These are phyloP conservation scores for Geosmithia putterillii DNA, from an alignment of 2,329 filamentous ascomycete genomes.

Conservation along the genomic window DNA sequence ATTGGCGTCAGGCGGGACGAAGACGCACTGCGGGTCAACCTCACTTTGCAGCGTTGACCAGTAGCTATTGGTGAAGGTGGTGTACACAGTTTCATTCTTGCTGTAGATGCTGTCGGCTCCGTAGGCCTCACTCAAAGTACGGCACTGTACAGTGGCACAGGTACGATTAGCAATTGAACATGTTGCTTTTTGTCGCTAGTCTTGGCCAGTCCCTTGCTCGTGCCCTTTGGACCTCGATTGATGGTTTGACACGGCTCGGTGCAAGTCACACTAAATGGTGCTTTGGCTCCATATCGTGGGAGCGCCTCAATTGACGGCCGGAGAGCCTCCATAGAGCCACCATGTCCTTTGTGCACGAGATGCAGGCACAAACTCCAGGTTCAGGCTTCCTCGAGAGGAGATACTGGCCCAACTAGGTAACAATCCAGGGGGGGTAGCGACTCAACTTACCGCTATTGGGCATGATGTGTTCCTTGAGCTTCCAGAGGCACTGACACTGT, in stretches of 20 bases:
- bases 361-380: no score
- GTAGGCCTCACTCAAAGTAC: neutral
- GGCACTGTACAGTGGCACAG: neutral
- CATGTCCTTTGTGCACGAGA: no score
- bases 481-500: neutral
- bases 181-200: no score
- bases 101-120: neutral
- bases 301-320: no score
- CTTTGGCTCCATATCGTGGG: no score
- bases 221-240: no score
- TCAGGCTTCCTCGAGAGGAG: neutral
- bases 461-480: neutral
- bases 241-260: no score
- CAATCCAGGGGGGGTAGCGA: neutral
- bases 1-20: conserved; percentile 1
- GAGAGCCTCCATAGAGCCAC: no score
- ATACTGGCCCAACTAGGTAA: neutral
- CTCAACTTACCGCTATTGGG: neutral
- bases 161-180: neutral
- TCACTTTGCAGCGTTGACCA: conserved; percentile 19
- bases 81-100: neutral
- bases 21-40: conserved; percentile 14
- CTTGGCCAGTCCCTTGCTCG: no score
- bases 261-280: no score
- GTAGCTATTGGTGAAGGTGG: conserved; percentile 1